A percentile compares a stretch with the other conserved stretches of the same genome.
These are phyloP conservation scores for Mycocentrospora acerina DNA, from an alignment of 2,329 filamentous ascomycete species.

Conservation along the genomic window DNA sequence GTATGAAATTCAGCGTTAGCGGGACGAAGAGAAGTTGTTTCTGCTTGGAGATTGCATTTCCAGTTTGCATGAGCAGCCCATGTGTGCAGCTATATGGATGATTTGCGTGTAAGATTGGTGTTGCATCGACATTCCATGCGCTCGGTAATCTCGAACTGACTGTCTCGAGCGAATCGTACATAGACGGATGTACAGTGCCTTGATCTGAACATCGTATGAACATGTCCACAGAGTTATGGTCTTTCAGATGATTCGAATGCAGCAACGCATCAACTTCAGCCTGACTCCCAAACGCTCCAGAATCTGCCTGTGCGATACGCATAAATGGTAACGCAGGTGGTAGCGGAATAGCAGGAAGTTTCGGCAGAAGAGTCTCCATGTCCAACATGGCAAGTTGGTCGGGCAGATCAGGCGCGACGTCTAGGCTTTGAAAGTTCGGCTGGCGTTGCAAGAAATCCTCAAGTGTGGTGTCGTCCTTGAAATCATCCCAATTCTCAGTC, in stretches of 20 bases:
- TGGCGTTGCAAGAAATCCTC: slow-evolving; percentile 45
- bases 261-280: slow-evolving; percentile 43
- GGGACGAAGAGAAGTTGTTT: slow-evolving; percentile 55
- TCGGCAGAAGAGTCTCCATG: slow-evolving; percentile 40
- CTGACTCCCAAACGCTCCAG: slow-evolving; percentile 44
- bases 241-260: slow-evolving; percentile 55
- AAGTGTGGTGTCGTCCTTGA: slow-evolving; percentile 35
- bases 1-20: slow-evolving; percentile 81
- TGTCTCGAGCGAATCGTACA: slow-evolving; percentile 83
- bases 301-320: slow-evolving; percentile 28
- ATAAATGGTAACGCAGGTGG: slow-evolving; percentile 38
- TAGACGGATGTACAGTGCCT: slow-evolving; percentile 72
- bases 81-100: slow-evolving; percentile 77
- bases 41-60: slow-evolving; percentile 27
- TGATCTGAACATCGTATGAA: slow-evolving; percentile 73
- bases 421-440: slow-evolving; percentile 34
- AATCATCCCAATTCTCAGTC: slow-evolving; percentile 38
- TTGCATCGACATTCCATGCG: slow-evolving; percentile 47
- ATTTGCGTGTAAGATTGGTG: slow-evolving; percentile 63
- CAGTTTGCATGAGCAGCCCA: slow-evolving; percentile 63
- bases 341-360: slow-evolving; percentile 40
- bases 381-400: slow-evolving; percentile 46
- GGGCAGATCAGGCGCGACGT: slow-evolving; percentile 41
- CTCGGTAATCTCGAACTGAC: slow-evolving; percentile 62
- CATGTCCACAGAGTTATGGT: slow-evolving; percentile 75